Evolutionary conservation across 164 flowering plant genomes (phyloP).

Genomic region (Nymphaea colorata): DNA sequence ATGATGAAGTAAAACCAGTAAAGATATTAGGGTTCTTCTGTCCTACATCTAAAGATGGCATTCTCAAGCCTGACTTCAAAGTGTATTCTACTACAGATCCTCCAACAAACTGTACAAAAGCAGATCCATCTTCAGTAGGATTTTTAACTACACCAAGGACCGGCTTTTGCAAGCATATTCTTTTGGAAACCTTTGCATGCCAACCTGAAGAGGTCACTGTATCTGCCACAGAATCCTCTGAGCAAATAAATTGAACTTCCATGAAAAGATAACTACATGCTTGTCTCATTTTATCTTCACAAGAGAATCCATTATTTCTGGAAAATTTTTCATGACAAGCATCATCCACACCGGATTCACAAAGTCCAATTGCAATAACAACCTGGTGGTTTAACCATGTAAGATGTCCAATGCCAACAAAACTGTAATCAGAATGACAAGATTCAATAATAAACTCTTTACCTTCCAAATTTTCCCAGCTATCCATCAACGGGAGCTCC

Average conservation of each 20-base stretch:
- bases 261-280: slow-evolving; percentile 28
- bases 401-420: slow-evolving; percentile 54
- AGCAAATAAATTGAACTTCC: slow-evolving; percentile 59
- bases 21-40: slow-evolving; percentile 19
- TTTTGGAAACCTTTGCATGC: slow-evolving; percentile 34
- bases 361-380: slow-evolving; percentile 52
- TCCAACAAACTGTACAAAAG: slow-evolving; percentile 65
- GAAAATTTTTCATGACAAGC: slow-evolving; percentile 6
- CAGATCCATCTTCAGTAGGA: slow-evolving; percentile 39
- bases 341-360: slow-evolving; percentile 22
- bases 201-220: slow-evolving; percentile 65
- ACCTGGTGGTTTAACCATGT: slow-evolving; percentile 63
- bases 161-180: slow-evolving; percentile 25
- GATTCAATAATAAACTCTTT: slow-evolving; percentile 50
- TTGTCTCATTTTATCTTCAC: slow-evolving; percentile 4
- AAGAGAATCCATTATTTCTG: slow-evolving; percentile 14
- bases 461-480: slow-evolving; percentile 85
- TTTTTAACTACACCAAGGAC: slow-evolving; percentile 47
- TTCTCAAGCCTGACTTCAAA: slow-evolving; percentile 24
- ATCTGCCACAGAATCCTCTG: slow-evolving; percentile 58
- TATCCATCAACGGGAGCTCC: slow-evolving; percentile 61
- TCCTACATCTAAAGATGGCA: slow-evolving; percentile 8
- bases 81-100: slow-evolving; percentile 56
- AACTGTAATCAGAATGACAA: slow-evolving; percentile 22
- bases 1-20: slow-evolving; percentile 43